Evolutionary conservation across 345 rosid species (phyloP).

Genomic region (Camelina sativa): DNA sequence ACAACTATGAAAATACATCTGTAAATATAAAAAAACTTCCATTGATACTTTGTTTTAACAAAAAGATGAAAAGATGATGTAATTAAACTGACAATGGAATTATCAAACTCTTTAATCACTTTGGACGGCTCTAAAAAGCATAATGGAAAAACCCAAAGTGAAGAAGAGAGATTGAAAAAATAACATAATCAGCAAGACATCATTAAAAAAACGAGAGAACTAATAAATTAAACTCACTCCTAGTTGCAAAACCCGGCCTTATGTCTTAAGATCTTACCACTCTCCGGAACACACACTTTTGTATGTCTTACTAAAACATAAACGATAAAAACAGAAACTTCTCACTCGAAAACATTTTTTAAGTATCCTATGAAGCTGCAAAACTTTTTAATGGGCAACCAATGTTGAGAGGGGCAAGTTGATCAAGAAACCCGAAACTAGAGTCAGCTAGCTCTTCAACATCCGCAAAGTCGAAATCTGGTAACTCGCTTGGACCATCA

Average conservation of each 20-base stretch:
- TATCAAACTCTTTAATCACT: background rate
- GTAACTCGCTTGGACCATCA: slow-evolving; percentile 60
- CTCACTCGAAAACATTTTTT: slow-evolving; percentile 23
- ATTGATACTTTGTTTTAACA: background rate
- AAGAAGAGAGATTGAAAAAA: background rate
- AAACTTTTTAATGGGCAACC: slow-evolving; percentile 77
- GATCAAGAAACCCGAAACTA: slow-evolving; percentile 48
- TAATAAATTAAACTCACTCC: background rate
- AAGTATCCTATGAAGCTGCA: slow-evolving; percentile 61
- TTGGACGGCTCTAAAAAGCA: slow-evolving; percentile 34
- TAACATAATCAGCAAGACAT: slow-evolving; percentile 19
- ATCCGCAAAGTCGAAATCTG: slow-evolving; percentile 68
- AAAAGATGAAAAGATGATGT: background rate
- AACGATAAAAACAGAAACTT: background rate
- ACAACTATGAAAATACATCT: slow-evolving; percentile 12
- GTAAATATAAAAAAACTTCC: too few relatives aligned
- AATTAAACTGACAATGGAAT: background rate
- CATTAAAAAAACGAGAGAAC: background rate
- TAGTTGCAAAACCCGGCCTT: slow-evolving; percentile 43
- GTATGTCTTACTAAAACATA: slow-evolving; percentile 26
- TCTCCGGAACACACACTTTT: slow-evolving; percentile 42
- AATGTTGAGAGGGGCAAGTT: slow-evolving; percentile 48
- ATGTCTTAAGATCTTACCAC: slow-evolving; percentile 33
- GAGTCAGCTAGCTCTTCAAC: slow-evolving; percentile 50
- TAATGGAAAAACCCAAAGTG: slow-evolving; percentile 9